Conservation (phyloP, 1,284 basidiomycete genomes). For the Peniophora sp. region DNA sequence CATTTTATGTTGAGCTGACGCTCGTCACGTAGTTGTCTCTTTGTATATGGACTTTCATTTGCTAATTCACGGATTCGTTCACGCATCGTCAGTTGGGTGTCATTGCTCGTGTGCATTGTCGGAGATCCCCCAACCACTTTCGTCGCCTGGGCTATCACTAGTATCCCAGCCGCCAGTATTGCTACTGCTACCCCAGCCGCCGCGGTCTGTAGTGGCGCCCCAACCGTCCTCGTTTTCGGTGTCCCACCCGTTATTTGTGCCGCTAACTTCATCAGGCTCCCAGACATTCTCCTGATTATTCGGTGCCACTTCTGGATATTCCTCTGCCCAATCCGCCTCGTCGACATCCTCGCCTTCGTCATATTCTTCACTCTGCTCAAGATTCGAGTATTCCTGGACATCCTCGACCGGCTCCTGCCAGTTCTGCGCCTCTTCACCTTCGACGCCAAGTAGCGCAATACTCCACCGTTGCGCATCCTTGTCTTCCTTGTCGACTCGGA, state of each 20-base stretch:
- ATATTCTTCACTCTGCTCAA: slow-evolving; percentile 5
- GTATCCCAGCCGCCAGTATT: too few species aligned
- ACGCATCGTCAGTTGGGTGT: background rate
- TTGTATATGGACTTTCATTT: background rate
- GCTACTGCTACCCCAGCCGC: too few species aligned
- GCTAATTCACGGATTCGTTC: background rate
- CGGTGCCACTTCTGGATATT: background rate
- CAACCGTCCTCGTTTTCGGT: slow-evolving; percentile 4
- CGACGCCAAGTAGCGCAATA: slow-evolving; percentile 3
- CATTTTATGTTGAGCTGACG: background rate
- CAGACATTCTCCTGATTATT: background rate
- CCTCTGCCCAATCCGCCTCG: slow-evolving; percentile 2
- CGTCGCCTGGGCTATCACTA: too few species aligned
- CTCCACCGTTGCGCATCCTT: slow-evolving; percentile 4
- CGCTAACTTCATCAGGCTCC: background rate
- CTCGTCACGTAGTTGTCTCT: background rate
- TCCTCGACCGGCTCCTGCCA: slow-evolving; percentile 3
- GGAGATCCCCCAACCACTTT: too few species aligned
- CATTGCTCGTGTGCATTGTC: too few species aligned
- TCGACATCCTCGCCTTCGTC: slow-evolving; percentile 1
- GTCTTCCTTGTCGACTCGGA: slow-evolving; percentile 11
- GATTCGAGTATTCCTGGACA: background rate
- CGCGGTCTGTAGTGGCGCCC: background rate
- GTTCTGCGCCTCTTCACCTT: background rate
- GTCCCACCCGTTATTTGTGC: slow-evolving; percentile 2